These are phyloP conservation scores for Bipolaris zeicola DNA, from an alignment of 2,329 filamentous ascomycete genomes.

Conservation along the genomic window DNA sequence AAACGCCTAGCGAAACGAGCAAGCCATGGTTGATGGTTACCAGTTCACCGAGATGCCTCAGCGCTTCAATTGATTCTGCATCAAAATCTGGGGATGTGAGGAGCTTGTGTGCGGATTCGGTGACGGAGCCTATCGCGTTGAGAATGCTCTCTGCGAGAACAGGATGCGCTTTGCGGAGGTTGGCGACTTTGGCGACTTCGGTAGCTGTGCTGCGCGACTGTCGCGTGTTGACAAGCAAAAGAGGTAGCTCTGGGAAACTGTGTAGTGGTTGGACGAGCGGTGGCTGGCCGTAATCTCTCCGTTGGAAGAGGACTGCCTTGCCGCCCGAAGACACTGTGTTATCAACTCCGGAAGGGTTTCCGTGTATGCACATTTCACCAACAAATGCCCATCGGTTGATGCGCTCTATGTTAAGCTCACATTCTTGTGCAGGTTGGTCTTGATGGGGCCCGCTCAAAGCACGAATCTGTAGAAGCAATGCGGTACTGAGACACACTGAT, in stretches of 20 bases:
- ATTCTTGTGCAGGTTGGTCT: slow-evolving; percentile 86
- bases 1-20: slow-evolving; percentile 88
- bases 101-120: slow-evolving; percentile 61
- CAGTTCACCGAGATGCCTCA: slow-evolving; percentile 81
- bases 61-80: slow-evolving; percentile 63
- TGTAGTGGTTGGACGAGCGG: slow-evolving; percentile 77
- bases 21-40: slow-evolving; percentile 95
- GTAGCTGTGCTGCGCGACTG: slow-evolving; percentile 83
- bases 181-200: slow-evolving; percentile 85
- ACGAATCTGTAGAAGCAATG: slow-evolving; percentile 84
- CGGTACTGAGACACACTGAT: slow-evolving; percentile 83
- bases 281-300: slow-evolving; percentile 76
- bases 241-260: slow-evolving; percentile 88
- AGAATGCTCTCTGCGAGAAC: slow-evolving; percentile 80
- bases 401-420: slow-evolving; percentile 86
- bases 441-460: slow-evolving; percentile 88
- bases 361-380: slow-evolving; percentile 95
- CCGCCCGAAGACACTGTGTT: slow-evolving; percentile 95
- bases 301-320: slow-evolving; percentile 90
- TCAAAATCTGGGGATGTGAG: slow-evolving; percentile 70
- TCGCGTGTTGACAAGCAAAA: slow-evolving; percentile 87
- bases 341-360: slow-evolving; percentile 94
- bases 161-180: slow-evolving; percentile 73
- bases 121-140: slow-evolving; percentile 80
- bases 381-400: slow-evolving; percentile 99